phyloP scores from a whole-genome alignment of 2,329 filamentous ascomycete species.

The Clarireedia homoeocarpa region DNA sequence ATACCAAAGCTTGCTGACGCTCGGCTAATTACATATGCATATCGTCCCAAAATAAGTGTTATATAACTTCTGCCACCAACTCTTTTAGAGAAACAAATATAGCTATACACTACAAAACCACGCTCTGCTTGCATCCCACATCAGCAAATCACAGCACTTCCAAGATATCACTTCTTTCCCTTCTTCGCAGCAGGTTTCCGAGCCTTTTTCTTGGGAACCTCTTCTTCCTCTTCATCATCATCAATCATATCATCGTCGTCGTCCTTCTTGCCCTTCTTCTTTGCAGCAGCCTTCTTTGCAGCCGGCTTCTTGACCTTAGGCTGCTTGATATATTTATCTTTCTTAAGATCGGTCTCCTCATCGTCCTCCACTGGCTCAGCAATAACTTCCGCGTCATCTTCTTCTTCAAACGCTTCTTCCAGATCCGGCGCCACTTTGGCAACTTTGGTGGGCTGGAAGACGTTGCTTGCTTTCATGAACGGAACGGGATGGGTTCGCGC shows the following conservation, averaged over 20 bases:
- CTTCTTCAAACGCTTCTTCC: constrained; percentile 92
- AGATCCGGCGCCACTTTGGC: constrained; percentile 79
- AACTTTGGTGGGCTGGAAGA: constrained; percentile 62
- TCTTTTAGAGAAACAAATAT: no score
- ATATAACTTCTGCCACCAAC: no score
- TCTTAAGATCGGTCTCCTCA: constrained; percentile 75
- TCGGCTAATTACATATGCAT: no score
- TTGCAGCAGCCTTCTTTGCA: constrained; percentile 43
- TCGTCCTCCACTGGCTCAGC: constrained; percentile 50
- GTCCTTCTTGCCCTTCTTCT: constrained; percentile 22
- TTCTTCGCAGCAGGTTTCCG: constrained; percentile 16
- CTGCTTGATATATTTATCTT: constrained; percentile 93
- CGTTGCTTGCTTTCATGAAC: constrained; percentile 87
- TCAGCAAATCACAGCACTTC: no score
- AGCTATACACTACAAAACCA: no score
- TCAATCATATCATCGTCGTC: constrained; percentile 20
- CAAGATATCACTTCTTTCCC: constrained; percentile 19
- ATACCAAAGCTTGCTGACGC: no score
- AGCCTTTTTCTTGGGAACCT: constrained; percentile 23
- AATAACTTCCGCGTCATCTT: constrained; percentile 65
- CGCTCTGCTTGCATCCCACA: no score
- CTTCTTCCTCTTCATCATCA: constrained; percentile 17
- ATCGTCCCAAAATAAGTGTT: no score
- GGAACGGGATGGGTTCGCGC: constrained; percentile 77
- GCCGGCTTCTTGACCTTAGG: constrained; percentile 65